Conservation (phyloP, 345 rosid species). For the Populus davidiana region DNA sequence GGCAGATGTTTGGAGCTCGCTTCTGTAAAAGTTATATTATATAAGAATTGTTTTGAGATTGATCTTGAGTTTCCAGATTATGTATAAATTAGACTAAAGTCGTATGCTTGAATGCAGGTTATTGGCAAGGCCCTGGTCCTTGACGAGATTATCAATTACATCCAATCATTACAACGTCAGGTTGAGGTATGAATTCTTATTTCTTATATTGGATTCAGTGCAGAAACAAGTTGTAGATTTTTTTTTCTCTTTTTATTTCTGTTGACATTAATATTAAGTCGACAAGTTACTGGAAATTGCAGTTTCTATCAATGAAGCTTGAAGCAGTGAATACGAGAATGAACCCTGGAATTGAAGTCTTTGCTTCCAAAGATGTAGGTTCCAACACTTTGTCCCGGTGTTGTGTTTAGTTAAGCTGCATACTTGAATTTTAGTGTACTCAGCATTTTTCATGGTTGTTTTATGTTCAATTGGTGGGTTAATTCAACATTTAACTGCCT, state of each 20-base stretch:
- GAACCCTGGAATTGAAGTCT: constrained; percentile 58
- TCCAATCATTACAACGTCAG: constrained; percentile 81
- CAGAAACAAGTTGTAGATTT: background rate
- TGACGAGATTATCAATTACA: constrained; percentile 90
- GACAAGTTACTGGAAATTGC: constrained; percentile 28
- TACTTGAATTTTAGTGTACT: background rate
- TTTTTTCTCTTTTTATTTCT: background rate
- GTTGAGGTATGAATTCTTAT: constrained; percentile 58
- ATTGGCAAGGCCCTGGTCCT: constrained; percentile 88
- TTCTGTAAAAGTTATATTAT: background rate
- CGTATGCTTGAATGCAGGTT: constrained; percentile 45
- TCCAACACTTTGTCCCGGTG: background rate
- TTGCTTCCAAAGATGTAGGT: constrained; percentile 63
- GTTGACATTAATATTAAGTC: background rate
- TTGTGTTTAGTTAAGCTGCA: background rate
- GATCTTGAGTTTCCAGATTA: background rate
- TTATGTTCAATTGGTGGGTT: background rate
- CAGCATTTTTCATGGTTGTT: background rate
- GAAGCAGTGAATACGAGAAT: constrained; percentile 77
- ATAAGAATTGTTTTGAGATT: background rate
- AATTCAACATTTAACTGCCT: background rate
- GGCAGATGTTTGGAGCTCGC: background rate
- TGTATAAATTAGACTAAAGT: background rate
- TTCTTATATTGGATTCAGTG: background rate
- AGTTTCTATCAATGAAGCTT: constrained; percentile 94